phyloP scores from a whole-genome alignment of 139 green algal genomes.

The Chlorella sp. region DNA sequence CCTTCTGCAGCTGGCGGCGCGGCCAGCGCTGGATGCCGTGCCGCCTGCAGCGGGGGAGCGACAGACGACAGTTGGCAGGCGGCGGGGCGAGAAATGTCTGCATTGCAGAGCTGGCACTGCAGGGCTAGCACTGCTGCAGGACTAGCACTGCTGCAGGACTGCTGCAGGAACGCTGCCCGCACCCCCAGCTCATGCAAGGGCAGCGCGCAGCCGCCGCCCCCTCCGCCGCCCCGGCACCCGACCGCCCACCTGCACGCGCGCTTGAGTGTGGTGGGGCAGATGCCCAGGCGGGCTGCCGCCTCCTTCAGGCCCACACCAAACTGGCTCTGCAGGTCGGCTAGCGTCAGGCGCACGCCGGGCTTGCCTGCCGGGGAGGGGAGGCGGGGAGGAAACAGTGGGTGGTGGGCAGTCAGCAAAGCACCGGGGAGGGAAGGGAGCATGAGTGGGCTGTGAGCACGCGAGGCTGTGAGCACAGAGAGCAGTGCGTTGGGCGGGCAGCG shows the following conservation, averaged over 20 bases:
- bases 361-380: slow-evolving; percentile 28
- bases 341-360: slow-evolving; percentile 55
- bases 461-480: no score
- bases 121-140: no score
- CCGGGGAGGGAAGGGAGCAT: neutral
- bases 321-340: slow-evolving; percentile 75
- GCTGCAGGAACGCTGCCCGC: no score
- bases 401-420: no score
- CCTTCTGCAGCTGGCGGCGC: slow-evolving; percentile 41
- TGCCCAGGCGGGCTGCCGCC: slow-evolving; percentile 81
- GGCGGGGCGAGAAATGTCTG: neutral
- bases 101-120: neutral
- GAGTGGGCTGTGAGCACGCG: neutral
- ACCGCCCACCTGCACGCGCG: slow-evolving; percentile 38
- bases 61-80: neutral
- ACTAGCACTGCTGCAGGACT: no score
- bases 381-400: neutral
- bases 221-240: no score
- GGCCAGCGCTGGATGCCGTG: slow-evolving; percentile 92
- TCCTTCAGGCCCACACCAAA: slow-evolving; percentile 90
- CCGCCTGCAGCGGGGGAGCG: slow-evolving; percentile 65
- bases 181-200: no score
- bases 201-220: no score
- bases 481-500: no score
- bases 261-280: slow-evolving; percentile 94